Base-by-base conservation (phyloP, 2,329 filamentous ascomycete genomes). In the Xylaria sp. region DNA sequence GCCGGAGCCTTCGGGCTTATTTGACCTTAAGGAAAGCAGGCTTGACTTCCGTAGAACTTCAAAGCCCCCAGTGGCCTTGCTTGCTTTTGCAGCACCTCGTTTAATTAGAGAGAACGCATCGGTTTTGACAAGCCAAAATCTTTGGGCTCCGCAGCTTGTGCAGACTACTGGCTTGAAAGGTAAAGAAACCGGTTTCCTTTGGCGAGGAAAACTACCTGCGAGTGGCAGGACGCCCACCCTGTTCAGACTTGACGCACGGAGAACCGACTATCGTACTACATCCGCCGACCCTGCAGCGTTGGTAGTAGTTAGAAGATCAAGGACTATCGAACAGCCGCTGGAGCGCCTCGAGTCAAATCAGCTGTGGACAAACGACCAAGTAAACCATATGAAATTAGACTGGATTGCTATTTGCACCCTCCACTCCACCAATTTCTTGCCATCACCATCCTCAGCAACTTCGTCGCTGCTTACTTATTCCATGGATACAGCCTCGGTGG, bases 281-380 rank as follows among this genome's bases (percentile, higher is more conserved):
- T 71, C 73, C 4, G 74, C 75, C 20, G 73, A 77, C 13, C 79
- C 79, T 23, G 78, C 76, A n/a, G 79, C 79, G n/a, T 67, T 81
- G 10, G 65, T 74, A 42, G 79, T 81, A 68, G 61, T 65, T 48
- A 77, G 79, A 66, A 82, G 79, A 70, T 74, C 74, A 65, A 79
- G 80, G 58, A 71, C 73, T 54, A 71, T 72, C 42, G 66, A 75
- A 56, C 63, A 65, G 42, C 63, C 76, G 5, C 40, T 75, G 13
- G 71, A 72, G 17, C 72, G 74, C 3, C 63, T 79, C 2, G 61
- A 76, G 54, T 78, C 77, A 9, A 71, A 51, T 23, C 65, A 63
- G 10, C 64, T 78, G 33, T 78, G 77, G 77, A 63, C 23, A 9
- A 66, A 56, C 10, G 66, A 46, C 23, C 67, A 70, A 11, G 57